Conservation (phyloP, 129 eudicot genomes). For the Calendula officinalis region DNA sequence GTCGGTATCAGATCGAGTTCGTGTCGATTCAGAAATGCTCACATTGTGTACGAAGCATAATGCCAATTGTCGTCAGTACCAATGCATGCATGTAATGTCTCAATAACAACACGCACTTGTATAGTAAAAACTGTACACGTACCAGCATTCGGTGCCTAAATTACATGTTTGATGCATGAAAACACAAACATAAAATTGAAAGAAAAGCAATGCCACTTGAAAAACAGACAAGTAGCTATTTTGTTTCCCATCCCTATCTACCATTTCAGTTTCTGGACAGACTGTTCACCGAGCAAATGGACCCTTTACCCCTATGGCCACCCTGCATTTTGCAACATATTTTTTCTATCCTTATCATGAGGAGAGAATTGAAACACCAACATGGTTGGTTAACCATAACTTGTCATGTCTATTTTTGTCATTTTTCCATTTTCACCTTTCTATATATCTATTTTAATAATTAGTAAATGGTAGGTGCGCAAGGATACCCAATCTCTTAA, state of each 20-base stretch:
- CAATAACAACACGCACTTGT: neutral
- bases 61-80: conserved; percentile 9
- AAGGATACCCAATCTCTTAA: too few relatives aligned
- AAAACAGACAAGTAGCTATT: conserved; percentile 45
- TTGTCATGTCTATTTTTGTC: conserved; percentile 13
- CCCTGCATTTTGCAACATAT: conserved; percentile 19
- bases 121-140: conserved; percentile 11
- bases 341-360: conserved; percentile 49
- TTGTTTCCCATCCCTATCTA: conserved; percentile 34
- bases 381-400: conserved; percentile 26
- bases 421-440: conserved; percentile 7
- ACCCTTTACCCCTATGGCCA: conserved; percentile 31
- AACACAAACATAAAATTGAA: conserved; percentile 7
- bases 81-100: conserved; percentile 12
- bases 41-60: conserved; percentile 7
- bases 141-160: neutral
- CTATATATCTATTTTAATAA: neutral
- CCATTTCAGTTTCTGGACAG: conserved; percentile 26
- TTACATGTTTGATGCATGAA: conserved; percentile 7
- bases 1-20: too few relatives aligned
- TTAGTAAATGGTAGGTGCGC: too few relatives aligned
- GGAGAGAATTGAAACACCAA: conserved; percentile 46
- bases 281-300: conserved; percentile 31
- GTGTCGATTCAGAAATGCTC: neutral
- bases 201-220: conserved; percentile 36